Percentiles rank a stretch among this genome's conserved stretches.
phyloP scores from a whole-genome alignment of 2,329 filamentous ascomycete genomes.

The Ophiostoma australiae region DNA sequence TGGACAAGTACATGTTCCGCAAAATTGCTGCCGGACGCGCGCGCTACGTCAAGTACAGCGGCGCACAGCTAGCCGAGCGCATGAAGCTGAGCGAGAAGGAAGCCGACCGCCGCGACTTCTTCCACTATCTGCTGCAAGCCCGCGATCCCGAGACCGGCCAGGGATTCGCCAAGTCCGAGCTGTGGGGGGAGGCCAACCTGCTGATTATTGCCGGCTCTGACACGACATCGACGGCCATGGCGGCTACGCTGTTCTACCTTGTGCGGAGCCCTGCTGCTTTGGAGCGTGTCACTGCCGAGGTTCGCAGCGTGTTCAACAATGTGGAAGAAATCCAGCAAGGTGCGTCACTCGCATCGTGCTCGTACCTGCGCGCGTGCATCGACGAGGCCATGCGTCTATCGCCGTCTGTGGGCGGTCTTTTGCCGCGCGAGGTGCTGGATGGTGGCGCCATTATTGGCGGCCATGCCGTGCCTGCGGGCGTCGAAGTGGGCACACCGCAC shows the following conservation, averaged over 20 bases:
- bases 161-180: conserved; percentile 60
- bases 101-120: conserved; percentile 64
- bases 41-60: conserved; percentile 67
- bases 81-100: conserved; percentile 61
- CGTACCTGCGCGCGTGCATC: conserved; percentile 60
- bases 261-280: conserved; percentile 48
- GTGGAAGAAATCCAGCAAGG: conserved; percentile 55
- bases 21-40: conserved; percentile 61
- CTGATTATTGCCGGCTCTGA: conserved; percentile 69
- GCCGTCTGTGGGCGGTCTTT: conserved; percentile 55
- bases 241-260: conserved; percentile 59
- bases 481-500: conserved; percentile 59
- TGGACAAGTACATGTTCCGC: conserved; percentile 64
- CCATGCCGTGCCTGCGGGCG: conserved; percentile 51
- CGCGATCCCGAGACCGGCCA: conserved; percentile 66
- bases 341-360: conserved; percentile 44
- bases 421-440: conserved; percentile 54
- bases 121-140: conserved; percentile 68
- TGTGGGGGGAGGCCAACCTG: conserved; percentile 67
- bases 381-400: conserved; percentile 62
- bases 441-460: conserved; percentile 54
- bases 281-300: conserved; percentile 45
- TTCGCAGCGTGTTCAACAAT: conserved; percentile 47
- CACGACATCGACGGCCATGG: conserved; percentile 65
- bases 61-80: conserved; percentile 60